Conservation (phyloP, 371 early-diverging fungal genomes). For the Mucor indicus region DNA sequence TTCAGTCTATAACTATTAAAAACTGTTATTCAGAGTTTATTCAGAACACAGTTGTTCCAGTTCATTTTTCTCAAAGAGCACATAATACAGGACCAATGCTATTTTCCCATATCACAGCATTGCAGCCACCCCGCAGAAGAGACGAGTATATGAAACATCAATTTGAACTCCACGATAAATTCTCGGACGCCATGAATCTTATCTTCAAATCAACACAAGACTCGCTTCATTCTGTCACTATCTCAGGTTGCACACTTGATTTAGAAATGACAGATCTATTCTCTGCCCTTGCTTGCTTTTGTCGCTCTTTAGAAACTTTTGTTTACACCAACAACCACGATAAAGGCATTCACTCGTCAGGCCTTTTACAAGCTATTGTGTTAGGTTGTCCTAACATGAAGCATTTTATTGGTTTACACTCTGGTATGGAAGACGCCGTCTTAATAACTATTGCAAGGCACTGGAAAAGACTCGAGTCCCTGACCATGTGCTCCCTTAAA, state of each 20-base stretch:
- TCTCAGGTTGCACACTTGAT: slow-evolving; percentile 42
- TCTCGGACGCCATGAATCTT: slow-evolving; percentile 33
- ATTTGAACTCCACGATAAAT: slow-evolving; percentile 45
- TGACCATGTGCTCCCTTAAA: slow-evolving; percentile 17
- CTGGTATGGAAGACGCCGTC: slow-evolving; percentile 44
- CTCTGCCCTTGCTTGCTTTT: slow-evolving; percentile 36
- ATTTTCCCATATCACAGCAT: slow-evolving; percentile 38
- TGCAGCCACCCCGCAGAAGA: slow-evolving; percentile 36
- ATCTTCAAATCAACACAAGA: slow-evolving; percentile 31
- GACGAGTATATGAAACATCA: slow-evolving; percentile 42
- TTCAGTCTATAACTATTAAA: slow-evolving; percentile 35
- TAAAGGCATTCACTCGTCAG: slow-evolving; percentile 33
- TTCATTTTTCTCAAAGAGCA: slow-evolving; percentile 22
- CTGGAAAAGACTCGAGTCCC: slow-evolving; percentile 32
- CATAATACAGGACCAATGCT: slow-evolving; percentile 10
- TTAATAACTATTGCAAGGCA: slow-evolving; percentile 37
- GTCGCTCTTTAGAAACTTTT: slow-evolving; percentile 28
- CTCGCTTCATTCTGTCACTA: slow-evolving; percentile 25
- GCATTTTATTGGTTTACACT: slow-evolving; percentile 40
- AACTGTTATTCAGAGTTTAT: slow-evolving; percentile 45
- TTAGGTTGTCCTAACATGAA: slow-evolving; percentile 43
- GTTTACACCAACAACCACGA: slow-evolving; percentile 40
- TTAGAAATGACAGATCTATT: slow-evolving; percentile 50
- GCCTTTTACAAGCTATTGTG: slow-evolving; percentile 39
- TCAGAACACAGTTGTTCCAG: slow-evolving; percentile 38